Evolutionary conservation across 768 basidiomycete species (phyloP).

Genomic region (Suillus spraguei): DNA sequence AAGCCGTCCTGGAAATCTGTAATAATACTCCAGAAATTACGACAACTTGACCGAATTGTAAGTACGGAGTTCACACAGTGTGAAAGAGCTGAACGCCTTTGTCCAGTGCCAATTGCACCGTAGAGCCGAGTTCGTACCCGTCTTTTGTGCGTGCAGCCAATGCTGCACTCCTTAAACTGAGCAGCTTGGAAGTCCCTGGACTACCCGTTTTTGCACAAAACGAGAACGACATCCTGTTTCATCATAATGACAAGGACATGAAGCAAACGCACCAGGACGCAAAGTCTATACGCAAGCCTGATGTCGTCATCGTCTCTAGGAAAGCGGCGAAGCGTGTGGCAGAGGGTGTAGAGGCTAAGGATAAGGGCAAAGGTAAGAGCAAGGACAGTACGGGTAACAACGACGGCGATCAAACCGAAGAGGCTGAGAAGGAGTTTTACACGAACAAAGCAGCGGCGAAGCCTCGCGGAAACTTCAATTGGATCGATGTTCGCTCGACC

Average conservation of each 20-base stretch:
- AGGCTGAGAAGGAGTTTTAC: background rate
- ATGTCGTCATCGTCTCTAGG: background rate
- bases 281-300: background rate
- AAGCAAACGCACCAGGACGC: background rate
- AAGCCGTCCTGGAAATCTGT: background rate
- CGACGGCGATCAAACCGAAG: no score
- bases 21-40: background rate
- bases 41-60: background rate
- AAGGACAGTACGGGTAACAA: no score
- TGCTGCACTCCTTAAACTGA: background rate
- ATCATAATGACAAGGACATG: background rate
- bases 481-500: background rate
- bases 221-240: background rate
- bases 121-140: background rate
- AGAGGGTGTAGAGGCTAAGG: no score
- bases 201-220: background rate
- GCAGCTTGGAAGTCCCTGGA: background rate
- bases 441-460: no score
- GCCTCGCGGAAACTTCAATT: background rate
- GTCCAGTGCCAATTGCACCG: background rate
- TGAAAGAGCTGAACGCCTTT: background rate
- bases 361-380: background rate
- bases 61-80: background rate
- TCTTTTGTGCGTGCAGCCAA: background rate
- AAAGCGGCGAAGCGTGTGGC: background rate